Percentiles rank a stretch among this genome's conserved stretches.
phyloP scores from a whole-genome alignment of 1,139 yeast species.

The Pichia norvegensis region DNA sequence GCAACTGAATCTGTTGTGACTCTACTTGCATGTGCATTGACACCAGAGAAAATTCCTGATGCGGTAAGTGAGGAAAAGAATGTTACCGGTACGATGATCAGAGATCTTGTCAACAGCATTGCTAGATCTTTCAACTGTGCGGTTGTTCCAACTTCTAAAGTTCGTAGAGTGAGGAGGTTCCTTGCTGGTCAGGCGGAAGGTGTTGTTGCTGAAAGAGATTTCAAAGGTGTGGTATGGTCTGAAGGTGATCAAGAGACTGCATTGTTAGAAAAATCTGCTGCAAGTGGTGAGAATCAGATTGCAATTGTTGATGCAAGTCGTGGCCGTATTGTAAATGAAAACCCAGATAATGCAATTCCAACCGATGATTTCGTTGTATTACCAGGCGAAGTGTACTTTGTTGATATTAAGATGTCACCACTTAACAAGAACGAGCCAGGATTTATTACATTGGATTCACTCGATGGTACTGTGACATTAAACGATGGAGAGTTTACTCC shows the following conservation, averaged over 20 bases:
- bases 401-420: slow-evolving; percentile 79
- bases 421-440: slow-evolving; percentile 46
- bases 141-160: slow-evolving; percentile 87
- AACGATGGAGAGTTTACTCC: slow-evolving; percentile 38
- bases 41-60: slow-evolving; percentile 64
- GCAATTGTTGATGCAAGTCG: slow-evolving; percentile 29
- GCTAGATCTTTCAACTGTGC: slow-evolving; percentile 75
- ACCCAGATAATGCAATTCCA: slow-evolving; percentile 46
- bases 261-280: slow-evolving; percentile 39
- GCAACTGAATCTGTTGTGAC: slow-evolving; percentile 79
- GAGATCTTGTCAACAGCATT: slow-evolving; percentile 69
- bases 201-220: slow-evolving; percentile 83
- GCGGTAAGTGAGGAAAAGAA: slow-evolving; percentile 6
- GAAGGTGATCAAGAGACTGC: slow-evolving; percentile 70
- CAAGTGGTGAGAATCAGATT: slow-evolving; percentile 33
- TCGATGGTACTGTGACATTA: slow-evolving; percentile 55
- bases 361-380: slow-evolving; percentile 66
- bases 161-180: slow-evolving; percentile 85
- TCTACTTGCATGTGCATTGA: slow-evolving; percentile 62
- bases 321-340: slow-evolving; percentile 26
- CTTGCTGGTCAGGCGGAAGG: slow-evolving; percentile 94
- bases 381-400: slow-evolving; percentile 80
- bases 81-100: slow-evolving; percentile 60
- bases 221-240: slow-evolving; percentile 89
- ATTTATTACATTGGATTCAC: slow-evolving; percentile 54